phyloP scores from a whole-genome alignment of 305 asterid genomes.

The Fraxinus baroniana region DNA sequence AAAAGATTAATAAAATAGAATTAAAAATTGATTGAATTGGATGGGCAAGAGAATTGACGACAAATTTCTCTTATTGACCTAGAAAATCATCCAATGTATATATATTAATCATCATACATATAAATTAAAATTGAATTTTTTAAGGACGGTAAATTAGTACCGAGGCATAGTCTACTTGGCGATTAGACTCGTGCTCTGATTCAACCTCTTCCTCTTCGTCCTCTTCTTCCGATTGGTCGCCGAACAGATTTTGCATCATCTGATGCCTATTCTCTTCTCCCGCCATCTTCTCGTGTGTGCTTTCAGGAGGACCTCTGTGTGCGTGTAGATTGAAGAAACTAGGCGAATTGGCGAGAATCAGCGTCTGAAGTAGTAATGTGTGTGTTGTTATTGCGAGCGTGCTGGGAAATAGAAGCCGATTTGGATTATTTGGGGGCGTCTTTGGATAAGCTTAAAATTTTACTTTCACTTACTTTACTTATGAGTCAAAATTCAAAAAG shows the following conservation, averaged over 20 bases:
- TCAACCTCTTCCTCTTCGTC: conserved; percentile 53
- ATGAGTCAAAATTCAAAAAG: background rate
- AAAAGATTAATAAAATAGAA: background rate
- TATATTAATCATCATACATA: background rate
- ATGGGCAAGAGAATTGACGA: background rate
- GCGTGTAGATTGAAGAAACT: background rate
- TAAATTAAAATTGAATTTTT: background rate
- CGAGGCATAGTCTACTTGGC: conserved; percentile 41
- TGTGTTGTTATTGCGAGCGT: background rate
- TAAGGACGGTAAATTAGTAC: conserved; percentile 23
- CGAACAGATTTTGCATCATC: conserved; percentile 61
- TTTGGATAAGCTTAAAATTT: background rate
- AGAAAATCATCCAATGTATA: background rate
- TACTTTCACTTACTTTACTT: background rate
- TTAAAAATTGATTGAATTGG: background rate
- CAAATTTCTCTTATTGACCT: background rate
- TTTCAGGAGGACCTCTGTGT: background rate
- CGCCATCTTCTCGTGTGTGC: conserved; percentile 28
- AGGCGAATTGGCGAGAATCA: background rate
- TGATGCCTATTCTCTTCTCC: conserved; percentile 62
- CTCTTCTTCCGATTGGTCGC: conserved; percentile 57
- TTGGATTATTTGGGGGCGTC: background rate
- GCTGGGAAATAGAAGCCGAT: background rate
- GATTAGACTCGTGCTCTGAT: conserved; percentile 52
- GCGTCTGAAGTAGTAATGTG: background rate